Conservation (phyloP, 1,284 basidiomycete genomes). For the Trichosporon coremiiforme region DNA sequence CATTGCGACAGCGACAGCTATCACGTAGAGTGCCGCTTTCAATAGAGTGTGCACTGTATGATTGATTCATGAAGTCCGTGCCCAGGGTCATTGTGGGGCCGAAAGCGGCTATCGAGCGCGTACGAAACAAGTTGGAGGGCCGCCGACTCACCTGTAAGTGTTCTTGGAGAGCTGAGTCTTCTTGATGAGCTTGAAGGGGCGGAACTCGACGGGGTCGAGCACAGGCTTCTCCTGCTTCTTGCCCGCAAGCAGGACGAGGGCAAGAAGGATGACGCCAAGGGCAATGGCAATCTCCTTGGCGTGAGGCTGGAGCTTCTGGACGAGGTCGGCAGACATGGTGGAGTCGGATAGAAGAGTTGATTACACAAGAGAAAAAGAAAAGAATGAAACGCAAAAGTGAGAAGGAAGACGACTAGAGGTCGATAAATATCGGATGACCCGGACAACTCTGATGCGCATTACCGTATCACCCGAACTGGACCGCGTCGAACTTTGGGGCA, state of each 20-base stretch:
- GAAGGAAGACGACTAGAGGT: background rate
- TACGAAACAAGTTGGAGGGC: background rate
- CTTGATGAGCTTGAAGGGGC: constrained; percentile 75
- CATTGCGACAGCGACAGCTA: no score
- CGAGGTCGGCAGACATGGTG: constrained; percentile 20
- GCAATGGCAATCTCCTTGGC: constrained; percentile 36
- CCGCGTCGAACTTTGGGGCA: constrained; percentile 11
- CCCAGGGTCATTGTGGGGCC: background rate
- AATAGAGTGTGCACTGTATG: no score
- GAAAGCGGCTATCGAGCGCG: background rate
- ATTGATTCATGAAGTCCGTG: background rate
- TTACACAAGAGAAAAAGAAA: background rate
- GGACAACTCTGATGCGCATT: constrained; percentile 2
- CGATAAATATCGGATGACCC: background rate
- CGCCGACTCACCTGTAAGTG: constrained; percentile 74
- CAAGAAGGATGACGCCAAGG: constrained; percentile 29
- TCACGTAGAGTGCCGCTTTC: background rate
- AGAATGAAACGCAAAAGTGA: background rate
- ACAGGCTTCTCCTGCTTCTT: constrained; percentile 33
- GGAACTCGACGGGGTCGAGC: constrained; percentile 63
- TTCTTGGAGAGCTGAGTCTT: constrained; percentile 90
- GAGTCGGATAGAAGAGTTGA: background rate
- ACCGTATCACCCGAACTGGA: constrained; percentile 10
- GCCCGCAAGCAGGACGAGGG: constrained; percentile 28
- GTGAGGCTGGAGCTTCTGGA: constrained; percentile 30